Base-by-base conservation (phyloP, 108 stramenopile genomes). In the Nitzschia sp. region DNA sequence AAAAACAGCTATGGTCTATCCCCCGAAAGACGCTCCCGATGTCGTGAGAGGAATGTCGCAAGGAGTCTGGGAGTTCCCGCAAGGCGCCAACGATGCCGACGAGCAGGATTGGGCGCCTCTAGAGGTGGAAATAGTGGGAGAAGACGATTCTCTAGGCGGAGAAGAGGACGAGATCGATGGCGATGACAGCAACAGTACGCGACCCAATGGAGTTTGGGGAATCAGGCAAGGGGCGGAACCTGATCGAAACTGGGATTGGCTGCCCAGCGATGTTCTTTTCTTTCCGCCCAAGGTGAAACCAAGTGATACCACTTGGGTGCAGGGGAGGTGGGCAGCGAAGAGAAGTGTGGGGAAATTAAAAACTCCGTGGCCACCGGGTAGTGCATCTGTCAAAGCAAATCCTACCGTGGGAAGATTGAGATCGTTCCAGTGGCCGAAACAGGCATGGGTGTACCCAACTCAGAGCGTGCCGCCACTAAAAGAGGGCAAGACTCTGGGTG, bases 151-250 rank as follows among this genome's bases (percentile, higher is more conserved):
- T 2, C 9, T 62, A 15, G 41, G 22, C 1, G 44, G 13, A 1
- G 48, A 27, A 2, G 6, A 41, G 6, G 38, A 41, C 9, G 13
- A 41, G 9, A 13, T 41, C 29, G 22, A 31, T 16, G 16, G 27
- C 26, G 60, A 61, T 19, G 60, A 61, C 13, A 36, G 23, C 60
- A 13, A 41, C 38, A 13, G 13, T 6, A 6, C 38, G 13, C 46
- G 22, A 1, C 66, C 52, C 1, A 36, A 55, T 25, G 66, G 66
- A 55, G 4, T 54, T 25, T 67, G 66, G 66, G 66, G 66, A 2
- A 67, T 50, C 2, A 15, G 33, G 5, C 36, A 47, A 1, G 53
- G 36, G 0, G 46, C 66, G 4, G 54, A 55, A 22, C 66, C 66
- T 2, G 54, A 67, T 45, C 15, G 34, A 21, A 45, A 67, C 3